These are phyloP conservation scores for Pichia rugopelliculosa DNA, from an alignment of 805 yeast species.

Conservation along the genomic window DNA sequence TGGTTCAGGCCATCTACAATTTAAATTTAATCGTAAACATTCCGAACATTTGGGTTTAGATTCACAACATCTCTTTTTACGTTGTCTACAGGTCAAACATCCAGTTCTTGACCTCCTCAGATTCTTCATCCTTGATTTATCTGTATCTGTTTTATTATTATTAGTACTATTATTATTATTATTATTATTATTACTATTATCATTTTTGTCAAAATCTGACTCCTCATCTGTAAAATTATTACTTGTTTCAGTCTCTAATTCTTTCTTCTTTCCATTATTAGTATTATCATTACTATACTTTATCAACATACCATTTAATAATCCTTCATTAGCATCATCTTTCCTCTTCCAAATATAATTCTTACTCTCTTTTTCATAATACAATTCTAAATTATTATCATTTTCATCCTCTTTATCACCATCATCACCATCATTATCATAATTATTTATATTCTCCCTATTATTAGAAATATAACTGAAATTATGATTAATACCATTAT, in stretches of 20 bases:
- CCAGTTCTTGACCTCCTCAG: constrained; percentile 61
- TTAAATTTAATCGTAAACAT: constrained; percentile 55
- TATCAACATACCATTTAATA: neutral
- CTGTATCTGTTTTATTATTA: too few species aligned
- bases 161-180: too few species aligned
- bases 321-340: neutral
- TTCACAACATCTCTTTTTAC: constrained; percentile 78
- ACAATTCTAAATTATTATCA: neutral
- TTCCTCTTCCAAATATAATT: neutral
- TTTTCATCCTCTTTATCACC: neutral
- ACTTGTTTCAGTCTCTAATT: too few species aligned
- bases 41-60: constrained; percentile 58
- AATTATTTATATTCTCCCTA: neutral
- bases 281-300: neutral
- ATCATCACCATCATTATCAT: neutral
- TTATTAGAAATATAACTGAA: neutral
- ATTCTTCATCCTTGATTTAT: too few species aligned
- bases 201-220: neutral
- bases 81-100: constrained; percentile 66
- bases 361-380: neutral
- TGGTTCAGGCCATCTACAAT: constrained; percentile 69
- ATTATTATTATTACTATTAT: too few species aligned
- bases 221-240: too few species aligned
- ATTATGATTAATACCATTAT: neutral
- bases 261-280: neutral